These are phyloP conservation scores for Pseudogymnoascus sp. DNA, from an alignment of 2,329 filamentous ascomycete species.

Conservation along the genomic window DNA sequence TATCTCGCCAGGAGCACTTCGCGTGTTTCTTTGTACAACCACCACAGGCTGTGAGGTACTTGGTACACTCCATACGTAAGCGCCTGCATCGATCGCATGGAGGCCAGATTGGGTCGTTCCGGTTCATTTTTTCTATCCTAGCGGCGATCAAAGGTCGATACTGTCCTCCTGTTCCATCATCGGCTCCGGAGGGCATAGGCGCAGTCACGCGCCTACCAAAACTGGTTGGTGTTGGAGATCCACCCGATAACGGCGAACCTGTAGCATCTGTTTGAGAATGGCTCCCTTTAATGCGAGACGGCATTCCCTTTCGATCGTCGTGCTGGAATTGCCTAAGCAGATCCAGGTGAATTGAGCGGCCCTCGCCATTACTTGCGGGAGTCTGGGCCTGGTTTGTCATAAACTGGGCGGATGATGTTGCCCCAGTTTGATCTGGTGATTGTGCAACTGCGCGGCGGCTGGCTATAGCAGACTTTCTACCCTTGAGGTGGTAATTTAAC, in stretches of 20 bases:
- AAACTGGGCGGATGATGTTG: neutral
- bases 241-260: slow-evolving; percentile 16
- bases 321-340: slow-evolving; percentile 48
- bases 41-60: slow-evolving; percentile 78
- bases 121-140: slow-evolving; percentile 66
- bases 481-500: slow-evolving; percentile 72
- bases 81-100: slow-evolving; percentile 79
- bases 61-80: slow-evolving; percentile 72
- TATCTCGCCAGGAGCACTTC: slow-evolving; percentile 77
- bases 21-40: slow-evolving; percentile 88
- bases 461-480: slow-evolving; percentile 65
- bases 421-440: slow-evolving; percentile 14
- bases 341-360: slow-evolving; percentile 40
- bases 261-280: neutral
- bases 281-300: slow-evolving; percentile 18
- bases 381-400: neutral
- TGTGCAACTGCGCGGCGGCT: slow-evolving; percentile 46
- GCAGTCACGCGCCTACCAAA: neutral
- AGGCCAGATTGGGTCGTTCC: slow-evolving; percentile 69
- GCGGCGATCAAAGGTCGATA: slow-evolving; percentile 62
- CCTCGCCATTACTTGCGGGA: slow-evolving; percentile 11
- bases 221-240: slow-evolving; percentile 10
- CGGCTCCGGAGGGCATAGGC: slow-evolving; percentile 14
- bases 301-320: slow-evolving; percentile 21
- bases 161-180: slow-evolving; percentile 23